Base-by-base conservation (phyloP, 2,329 filamentous ascomycete species). In the Colletotrichum sp. region DNA sequence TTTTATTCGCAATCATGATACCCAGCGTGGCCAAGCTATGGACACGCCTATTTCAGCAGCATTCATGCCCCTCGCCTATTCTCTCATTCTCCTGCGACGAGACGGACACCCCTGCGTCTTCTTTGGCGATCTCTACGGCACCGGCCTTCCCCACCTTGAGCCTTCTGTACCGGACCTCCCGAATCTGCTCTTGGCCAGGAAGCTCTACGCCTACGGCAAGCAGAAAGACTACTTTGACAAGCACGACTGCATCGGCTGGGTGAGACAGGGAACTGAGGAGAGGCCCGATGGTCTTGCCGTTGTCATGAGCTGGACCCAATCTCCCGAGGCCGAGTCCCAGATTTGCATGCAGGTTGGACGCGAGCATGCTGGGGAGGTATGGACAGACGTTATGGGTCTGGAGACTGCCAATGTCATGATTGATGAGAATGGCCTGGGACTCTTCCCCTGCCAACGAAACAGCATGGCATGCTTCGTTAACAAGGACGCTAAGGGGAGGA, bases 1-100 rank as follows among this genome's bases (percentile, higher is more conserved):
- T 21, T 76, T 76, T n/a, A 66, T 76, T 52, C 74, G 71, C 13
- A 76, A 76, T 18, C 74, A 76, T 21, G 74, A 76, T 28, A 76
- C 74, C 21, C 74, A 76, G 36, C 61, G 67, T 21, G 74, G 74
- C 48, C 74, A 76, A n/a, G 64, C 71, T n/a, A 76, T 76, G 74
- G 70, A 74, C 26, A 76, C 74, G 3, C 34, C 70, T 10, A 74
- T 76, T 30, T 63, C 43, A n/a, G 36, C 34, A 18, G 32, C 21
- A 7, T 76, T 76, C 32, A 69, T 76, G 64, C 65, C 65, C 5
- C 65, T 74, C 18, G 74, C 74, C 8, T 76, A 76, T 18, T 34
- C 70, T 7, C 64, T 76, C 13, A 43, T 76, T 13, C 64, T 76
- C 7, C 74, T 76, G 57, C 60, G 74, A 9, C 70, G 36, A 6